A percentile compares a stretch with the other conserved stretches of the same genome.
These are phyloP conservation scores for Hypoxylon sp. DNA, from an alignment of 2,329 filamentous ascomycete genomes.

Conservation along the genomic window DNA sequence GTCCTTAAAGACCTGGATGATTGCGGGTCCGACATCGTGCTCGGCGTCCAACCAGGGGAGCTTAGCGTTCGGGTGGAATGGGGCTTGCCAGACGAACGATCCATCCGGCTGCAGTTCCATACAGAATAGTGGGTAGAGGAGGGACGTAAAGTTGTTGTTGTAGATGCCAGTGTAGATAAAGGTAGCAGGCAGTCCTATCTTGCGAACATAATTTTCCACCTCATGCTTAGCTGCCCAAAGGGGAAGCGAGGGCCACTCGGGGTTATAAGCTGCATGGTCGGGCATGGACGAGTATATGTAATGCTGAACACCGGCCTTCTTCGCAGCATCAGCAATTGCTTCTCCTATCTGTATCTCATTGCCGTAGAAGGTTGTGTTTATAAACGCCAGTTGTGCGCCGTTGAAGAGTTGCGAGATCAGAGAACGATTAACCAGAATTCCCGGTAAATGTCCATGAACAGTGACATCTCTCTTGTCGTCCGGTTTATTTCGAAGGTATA, in stretches of 20 bases:
- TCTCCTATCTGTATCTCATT: conserved; percentile 93
- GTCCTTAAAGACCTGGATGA: conserved; percentile 96
- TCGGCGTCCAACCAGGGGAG: conserved; percentile 97
- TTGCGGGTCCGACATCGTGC: conserved; percentile 92
- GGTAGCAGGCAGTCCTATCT: conserved; percentile 86
- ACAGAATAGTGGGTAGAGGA: conserved; percentile 93
- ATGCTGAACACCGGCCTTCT: conserved; percentile 86
- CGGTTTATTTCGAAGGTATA: conserved; percentile 70
- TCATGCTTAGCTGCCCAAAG: conserved; percentile 94
- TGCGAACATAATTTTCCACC: conserved; percentile 90
- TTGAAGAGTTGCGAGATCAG: conserved; percentile 85
- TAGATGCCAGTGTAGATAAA: conserved; percentile 98
- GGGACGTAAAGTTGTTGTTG: conserved; percentile 98
- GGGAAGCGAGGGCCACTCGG: conserved; percentile 84
- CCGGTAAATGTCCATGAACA: conserved; percentile 73
- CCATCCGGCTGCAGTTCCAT: conserved; percentile 90
- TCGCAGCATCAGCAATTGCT: conserved; percentile 89
- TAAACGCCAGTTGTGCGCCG: conserved; percentile 90
- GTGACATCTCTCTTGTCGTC: conserved; percentile 75
- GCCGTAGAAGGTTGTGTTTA: conserved; percentile 98
- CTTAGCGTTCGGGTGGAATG: conserved; percentile 90
- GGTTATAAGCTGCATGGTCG: conserved; percentile 85
- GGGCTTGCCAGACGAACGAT: conserved; percentile 92
- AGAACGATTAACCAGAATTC: conserved; percentile 77
- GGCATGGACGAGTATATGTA: conserved; percentile 99